Evolutionary conservation across 2,329 filamentous ascomycete species (phyloP).

Genomic region (Geosmithia putterillii): DNA sequence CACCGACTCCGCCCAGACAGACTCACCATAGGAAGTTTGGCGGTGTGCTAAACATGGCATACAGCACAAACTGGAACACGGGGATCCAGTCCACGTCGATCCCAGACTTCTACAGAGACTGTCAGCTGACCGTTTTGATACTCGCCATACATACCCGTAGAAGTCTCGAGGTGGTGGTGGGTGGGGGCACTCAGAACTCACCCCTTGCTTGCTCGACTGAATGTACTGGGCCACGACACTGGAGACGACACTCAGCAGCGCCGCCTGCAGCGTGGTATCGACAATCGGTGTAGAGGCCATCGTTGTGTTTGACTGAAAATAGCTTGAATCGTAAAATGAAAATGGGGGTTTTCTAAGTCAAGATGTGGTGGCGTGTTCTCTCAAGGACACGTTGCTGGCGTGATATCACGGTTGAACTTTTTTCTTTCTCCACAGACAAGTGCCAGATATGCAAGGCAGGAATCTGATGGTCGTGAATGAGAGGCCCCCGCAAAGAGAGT

Average conservation of each 20-base stretch:
- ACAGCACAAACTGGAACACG: slow-evolving; percentile 67
- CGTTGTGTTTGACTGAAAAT: no score
- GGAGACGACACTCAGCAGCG: slow-evolving; percentile 51
- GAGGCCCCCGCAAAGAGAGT: no score
- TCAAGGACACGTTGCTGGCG: no score
- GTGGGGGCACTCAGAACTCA: slow-evolving; percentile 20
- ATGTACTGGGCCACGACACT: slow-evolving; percentile 65
- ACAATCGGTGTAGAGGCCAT: slow-evolving; percentile 30
- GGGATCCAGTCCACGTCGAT: slow-evolving; percentile 53
- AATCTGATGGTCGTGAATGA: no score
- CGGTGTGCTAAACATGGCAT: slow-evolving; percentile 60
- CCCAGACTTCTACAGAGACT: slow-evolving; percentile 41
- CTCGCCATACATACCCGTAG: neutral
- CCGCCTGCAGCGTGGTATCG: slow-evolving; percentile 51
- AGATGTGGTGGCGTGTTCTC: no score
- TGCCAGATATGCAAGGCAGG: no score
- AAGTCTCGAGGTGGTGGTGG: neutral
- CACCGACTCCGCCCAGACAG: no score
- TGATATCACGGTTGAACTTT: no score
- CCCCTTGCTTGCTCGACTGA: slow-evolving; percentile 46
- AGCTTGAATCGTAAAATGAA: no score
- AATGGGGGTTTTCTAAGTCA: no score
- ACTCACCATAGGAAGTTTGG: slow-evolving; percentile 72
- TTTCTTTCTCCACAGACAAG: no score
- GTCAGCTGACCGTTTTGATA: neutral